These are phyloP conservation scores for Nasturtium officinale DNA, from an alignment of 345 rosid species.

Conservation along the genomic window DNA sequence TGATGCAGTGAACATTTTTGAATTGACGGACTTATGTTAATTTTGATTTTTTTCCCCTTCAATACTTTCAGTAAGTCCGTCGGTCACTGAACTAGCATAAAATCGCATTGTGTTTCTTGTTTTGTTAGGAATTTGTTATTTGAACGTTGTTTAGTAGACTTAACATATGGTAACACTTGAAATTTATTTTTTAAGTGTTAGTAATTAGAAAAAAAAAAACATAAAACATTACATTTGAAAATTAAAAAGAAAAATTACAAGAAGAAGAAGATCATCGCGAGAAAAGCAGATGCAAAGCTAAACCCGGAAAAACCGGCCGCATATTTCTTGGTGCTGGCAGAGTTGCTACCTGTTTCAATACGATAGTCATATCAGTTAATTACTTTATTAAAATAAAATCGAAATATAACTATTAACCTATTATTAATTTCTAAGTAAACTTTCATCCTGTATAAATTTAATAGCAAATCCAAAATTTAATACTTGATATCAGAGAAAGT, in stretches of 20 bases:
- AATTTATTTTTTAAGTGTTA: neutral
- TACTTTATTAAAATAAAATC: neutral
- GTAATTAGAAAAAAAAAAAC: neutral
- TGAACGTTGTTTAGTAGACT: neutral
- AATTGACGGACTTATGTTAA: no score
- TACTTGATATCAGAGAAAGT: neutral
- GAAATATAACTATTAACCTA: neutral
- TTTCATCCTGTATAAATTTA: neutral
- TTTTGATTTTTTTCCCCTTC: no score
- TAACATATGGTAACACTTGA: neutral
- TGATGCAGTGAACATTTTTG: no score
- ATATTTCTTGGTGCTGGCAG: neutral
- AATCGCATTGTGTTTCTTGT: neutral
- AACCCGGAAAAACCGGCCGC: constrained; percentile 23
- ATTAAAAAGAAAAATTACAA: neutral
- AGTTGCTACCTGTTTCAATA: constrained; percentile 35
- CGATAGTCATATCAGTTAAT: neutral
- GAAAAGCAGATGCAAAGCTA: constrained; percentile 25
- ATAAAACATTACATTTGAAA: neutral
- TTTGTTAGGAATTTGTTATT: neutral
- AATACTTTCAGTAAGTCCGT: neutral
- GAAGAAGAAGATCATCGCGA: neutral
- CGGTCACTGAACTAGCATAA: neutral
- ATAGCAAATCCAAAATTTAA: neutral
- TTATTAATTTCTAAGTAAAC: no score